A percentile compares a stretch with the other conserved stretches of the same genome.
phyloP scores from a whole-genome alignment of 1,284 basidiomycete genomes.

The Amylostereum areolatum region DNA sequence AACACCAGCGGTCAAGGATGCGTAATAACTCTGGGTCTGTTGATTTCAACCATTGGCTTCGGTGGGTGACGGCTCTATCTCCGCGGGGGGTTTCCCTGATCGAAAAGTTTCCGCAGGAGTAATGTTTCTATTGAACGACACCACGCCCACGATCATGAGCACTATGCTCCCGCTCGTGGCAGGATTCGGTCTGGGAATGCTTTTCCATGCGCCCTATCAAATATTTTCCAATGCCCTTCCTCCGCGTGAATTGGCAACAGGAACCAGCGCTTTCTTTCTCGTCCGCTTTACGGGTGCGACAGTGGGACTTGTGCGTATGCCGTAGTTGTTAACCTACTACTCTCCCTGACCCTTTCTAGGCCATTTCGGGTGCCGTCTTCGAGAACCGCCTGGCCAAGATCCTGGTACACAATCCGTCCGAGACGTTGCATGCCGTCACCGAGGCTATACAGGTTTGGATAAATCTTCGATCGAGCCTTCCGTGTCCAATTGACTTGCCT shows the following conservation, averaged over 20 bases:
- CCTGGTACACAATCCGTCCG: neutral
- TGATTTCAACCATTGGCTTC: slow-evolving; percentile 62
- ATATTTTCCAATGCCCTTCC: slow-evolving; percentile 61
- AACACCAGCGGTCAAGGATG: slow-evolving; percentile 59
- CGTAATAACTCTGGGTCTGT: slow-evolving; percentile 55
- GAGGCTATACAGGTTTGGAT: neutral
- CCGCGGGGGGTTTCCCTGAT: slow-evolving; percentile 12
- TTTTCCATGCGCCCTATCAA: slow-evolving; percentile 79
- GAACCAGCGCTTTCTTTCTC: slow-evolving; percentile 78
- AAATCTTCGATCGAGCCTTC: too few species aligned
- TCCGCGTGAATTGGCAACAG: slow-evolving; percentile 62
- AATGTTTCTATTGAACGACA: slow-evolving; percentile 52
- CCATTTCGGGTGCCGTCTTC: slow-evolving; percentile 5
- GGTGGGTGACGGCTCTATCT: slow-evolving; percentile 37
- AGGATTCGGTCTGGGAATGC: slow-evolving; percentile 73
- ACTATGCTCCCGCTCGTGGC: slow-evolving; percentile 56
- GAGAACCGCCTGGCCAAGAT: slow-evolving; percentile 9
- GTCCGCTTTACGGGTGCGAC: slow-evolving; percentile 79
- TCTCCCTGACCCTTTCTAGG: neutral
- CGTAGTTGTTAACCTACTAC: neutral
- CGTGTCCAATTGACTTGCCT: too few species aligned
- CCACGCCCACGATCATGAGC: slow-evolving; percentile 39
- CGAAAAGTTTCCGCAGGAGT: slow-evolving; percentile 41
- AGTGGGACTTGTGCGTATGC: slow-evolving; percentile 57
- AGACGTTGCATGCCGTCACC: slow-evolving; percentile 1